Conservation (phyloP, 208 protist genomes). For the Wallacemonas sp. region DNA sequence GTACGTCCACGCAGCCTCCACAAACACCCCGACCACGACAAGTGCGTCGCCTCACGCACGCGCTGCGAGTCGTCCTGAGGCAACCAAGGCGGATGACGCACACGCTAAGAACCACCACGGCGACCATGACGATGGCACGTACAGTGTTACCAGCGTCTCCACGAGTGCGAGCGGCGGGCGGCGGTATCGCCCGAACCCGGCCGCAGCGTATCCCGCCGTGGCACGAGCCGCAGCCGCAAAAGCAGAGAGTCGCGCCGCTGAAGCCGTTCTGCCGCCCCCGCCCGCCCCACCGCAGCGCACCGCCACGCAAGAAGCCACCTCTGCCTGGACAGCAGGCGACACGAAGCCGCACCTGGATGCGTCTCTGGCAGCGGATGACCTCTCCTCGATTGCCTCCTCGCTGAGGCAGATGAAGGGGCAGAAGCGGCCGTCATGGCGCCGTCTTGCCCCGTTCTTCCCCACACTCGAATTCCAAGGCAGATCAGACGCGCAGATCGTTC, state of each 20-base stretch:
- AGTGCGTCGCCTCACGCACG: too few relatives aligned
- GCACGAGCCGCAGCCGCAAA: too few relatives aligned
- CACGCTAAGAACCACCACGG: too few relatives aligned
- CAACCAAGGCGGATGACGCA: too few relatives aligned
- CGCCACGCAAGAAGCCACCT: too few relatives aligned
- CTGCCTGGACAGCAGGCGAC: background rate
- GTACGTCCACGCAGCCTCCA: too few relatives aligned
- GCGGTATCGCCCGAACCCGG: too few relatives aligned
- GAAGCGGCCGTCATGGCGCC: constrained; percentile 14
- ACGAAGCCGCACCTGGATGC: background rate
- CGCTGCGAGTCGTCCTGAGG: too few relatives aligned
- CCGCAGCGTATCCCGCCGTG: too few relatives aligned
- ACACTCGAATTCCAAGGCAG: constrained; percentile 2
- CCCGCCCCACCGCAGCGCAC: background rate
- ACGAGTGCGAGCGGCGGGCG: too few relatives aligned
- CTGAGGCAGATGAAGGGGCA: constrained; percentile 6
- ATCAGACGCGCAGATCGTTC: constrained; percentile 16
- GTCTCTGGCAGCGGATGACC: background rate
- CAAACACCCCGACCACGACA: too few relatives aligned
- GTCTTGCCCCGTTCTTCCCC: constrained; percentile 14
- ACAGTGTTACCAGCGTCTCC: constrained; percentile 1
- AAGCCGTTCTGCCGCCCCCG: background rate
- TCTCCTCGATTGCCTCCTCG: constrained; percentile 2
- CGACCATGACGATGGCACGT: background rate
- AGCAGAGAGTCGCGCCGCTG: too few relatives aligned